Evolutionary conservation across 2,329 filamentous ascomycete genomes (phyloP).

Genomic region (Purpureocillium lavendulum): DNA sequence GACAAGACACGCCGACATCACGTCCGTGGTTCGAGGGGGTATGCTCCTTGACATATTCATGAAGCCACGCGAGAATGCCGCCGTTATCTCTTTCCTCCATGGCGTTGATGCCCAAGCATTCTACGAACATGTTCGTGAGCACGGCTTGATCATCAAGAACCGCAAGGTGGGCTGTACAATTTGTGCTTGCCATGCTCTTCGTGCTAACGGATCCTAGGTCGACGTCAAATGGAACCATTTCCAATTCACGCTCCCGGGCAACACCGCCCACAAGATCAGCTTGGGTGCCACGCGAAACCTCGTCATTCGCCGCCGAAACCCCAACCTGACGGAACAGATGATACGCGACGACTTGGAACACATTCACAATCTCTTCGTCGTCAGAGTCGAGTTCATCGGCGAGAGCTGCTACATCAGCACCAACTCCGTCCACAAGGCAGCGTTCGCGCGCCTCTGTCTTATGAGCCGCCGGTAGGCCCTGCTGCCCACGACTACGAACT

Average conservation of each 20-base stretch:
- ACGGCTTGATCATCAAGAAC: constrained; percentile 60
- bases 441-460: constrained; percentile 73
- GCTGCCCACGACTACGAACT: neutral
- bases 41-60: constrained; percentile 61
- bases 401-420: constrained; percentile 61
- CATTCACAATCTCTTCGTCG: constrained; percentile 69
- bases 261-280: constrained; percentile 56
- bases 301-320: constrained; percentile 52
- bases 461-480: constrained; percentile 45
- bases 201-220: constrained; percentile 37
- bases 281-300: constrained; percentile 67
- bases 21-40: constrained; percentile 59
- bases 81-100: constrained; percentile 62
- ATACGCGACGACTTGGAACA: constrained; percentile 72
- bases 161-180: constrained; percentile 45
- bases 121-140: constrained; percentile 51
- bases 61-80: constrained; percentile 47
- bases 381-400: constrained; percentile 52
- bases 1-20: constrained; percentile 58
- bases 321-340: constrained; percentile 49
- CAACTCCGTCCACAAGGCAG: constrained; percentile 68
- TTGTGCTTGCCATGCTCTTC: too few relatives aligned
- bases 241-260: constrained; percentile 56
- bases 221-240: constrained; percentile 61
- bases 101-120: constrained; percentile 56